Percentiles rank a stretch among this genome's conserved stretches.
Conservation (phyloP, 768 basidiomycete genomes). For the Suillus fuscotomentosus region DNA sequence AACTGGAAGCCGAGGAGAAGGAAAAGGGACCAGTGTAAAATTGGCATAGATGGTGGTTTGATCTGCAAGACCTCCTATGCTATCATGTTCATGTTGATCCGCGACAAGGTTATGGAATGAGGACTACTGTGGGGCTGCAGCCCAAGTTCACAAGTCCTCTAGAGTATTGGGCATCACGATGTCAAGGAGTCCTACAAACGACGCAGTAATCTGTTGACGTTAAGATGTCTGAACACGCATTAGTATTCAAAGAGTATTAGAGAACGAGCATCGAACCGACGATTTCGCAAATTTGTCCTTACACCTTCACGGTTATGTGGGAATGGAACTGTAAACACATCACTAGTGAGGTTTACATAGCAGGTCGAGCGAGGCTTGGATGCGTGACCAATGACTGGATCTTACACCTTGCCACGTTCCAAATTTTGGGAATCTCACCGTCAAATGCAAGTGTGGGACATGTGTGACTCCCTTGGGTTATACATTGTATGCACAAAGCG, state of each 20-base stretch:
- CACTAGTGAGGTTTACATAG: neutral
- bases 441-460: neutral
- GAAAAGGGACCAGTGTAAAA: neutral
- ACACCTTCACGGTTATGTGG: neutral
- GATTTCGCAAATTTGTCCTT: neutral
- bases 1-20: neutral
- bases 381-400: too few relatives aligned
- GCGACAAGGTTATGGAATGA: neutral
- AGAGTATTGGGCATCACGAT: neutral
- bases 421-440: neutral
- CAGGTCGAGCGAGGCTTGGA: neutral
- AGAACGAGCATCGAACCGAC: neutral
- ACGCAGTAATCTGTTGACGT: too few relatives aligned
- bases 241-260: too few relatives aligned
- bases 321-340: neutral
- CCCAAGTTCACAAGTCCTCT: neutral
- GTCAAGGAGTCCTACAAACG: neutral
- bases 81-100: neutral
- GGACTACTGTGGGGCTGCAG: neutral
- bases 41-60: neutral
- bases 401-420: too few relatives aligned
- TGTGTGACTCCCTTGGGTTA: too few relatives aligned
- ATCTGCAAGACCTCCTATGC: neutral
- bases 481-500: too few relatives aligned
- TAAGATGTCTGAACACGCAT: too few relatives aligned